Evolutionary conservation across 208 protist genomes (phyloP).

Genomic region (Herpetomonas muscarum): DNA sequence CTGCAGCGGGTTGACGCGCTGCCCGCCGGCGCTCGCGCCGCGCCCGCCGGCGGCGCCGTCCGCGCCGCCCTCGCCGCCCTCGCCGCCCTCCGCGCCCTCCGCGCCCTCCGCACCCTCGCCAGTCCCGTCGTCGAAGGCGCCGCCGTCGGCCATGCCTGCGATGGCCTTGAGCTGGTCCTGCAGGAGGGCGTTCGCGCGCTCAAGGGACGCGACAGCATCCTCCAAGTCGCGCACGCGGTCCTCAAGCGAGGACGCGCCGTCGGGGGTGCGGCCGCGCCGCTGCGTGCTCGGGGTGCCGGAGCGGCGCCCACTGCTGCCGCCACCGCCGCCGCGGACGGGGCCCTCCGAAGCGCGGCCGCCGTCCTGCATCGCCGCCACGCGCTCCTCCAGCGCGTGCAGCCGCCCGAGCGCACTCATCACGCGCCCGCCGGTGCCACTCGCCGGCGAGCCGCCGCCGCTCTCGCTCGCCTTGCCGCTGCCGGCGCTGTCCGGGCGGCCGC

Average conservation of each 20-base stretch:
- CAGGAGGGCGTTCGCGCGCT: constrained; percentile 42
- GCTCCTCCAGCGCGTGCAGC: constrained; percentile 20
- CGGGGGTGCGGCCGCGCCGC: constrained; percentile 35
- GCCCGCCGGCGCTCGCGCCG: constrained; percentile 9
- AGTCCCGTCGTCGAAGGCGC: constrained; percentile 28
- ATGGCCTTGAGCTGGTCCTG: constrained; percentile 21
- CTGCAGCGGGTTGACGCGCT: constrained; percentile 42
- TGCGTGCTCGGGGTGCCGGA: constrained; percentile 27
- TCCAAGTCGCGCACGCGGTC: constrained; percentile 25
- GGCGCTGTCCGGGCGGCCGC: neutral
- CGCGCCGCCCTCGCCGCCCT: constrained; percentile 3
- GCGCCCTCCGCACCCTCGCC: constrained; percentile 2
- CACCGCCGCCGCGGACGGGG: too few species aligned
- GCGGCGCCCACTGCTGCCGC: too few species aligned
- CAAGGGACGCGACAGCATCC: constrained; percentile 21
- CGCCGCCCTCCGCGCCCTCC: constrained; percentile 4
- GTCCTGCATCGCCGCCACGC: constrained; percentile 23
- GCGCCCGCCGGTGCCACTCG: neutral
- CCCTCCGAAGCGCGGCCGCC: constrained; percentile 4
- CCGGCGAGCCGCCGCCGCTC: neutral
- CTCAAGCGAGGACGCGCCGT: constrained; percentile 13
- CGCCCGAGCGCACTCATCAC: constrained; percentile 14
- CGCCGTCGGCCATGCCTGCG: constrained; percentile 25
- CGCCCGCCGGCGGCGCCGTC: constrained; percentile 1
- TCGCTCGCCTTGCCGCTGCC: neutral